These are phyloP conservation scores for Aspergillus avenaceus DNA, from an alignment of 495 filamentous ascomycete genomes.

Conservation along the genomic window DNA sequence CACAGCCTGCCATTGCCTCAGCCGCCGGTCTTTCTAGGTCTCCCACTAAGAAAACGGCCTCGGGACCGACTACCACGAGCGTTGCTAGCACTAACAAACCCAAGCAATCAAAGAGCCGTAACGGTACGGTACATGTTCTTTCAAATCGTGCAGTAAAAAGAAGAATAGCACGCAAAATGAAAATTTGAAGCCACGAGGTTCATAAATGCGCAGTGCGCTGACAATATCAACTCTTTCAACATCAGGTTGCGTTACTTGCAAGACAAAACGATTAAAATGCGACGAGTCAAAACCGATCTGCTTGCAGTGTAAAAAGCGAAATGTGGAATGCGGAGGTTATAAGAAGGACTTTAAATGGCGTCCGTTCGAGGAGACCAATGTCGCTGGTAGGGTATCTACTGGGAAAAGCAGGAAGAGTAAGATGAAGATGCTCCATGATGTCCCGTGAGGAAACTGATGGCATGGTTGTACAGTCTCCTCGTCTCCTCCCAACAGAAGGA, in stretches of 20 bases:
- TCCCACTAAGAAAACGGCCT: constrained; percentile 26
- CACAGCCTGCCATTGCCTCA: constrained; percentile 29
- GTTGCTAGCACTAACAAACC: constrained; percentile 47
- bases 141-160: neutral
- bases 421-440: neutral
- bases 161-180: neutral
- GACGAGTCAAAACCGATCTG: constrained; percentile 76
- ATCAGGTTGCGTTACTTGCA: constrained; percentile 76
- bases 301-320: constrained; percentile 66
- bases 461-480: constrained; percentile 6
- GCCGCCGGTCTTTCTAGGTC: constrained; percentile 27
- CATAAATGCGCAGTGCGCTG: constrained; percentile 26
- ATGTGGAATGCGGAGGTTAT: constrained; percentile 71
- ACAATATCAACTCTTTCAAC: constrained; percentile 22
- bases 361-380: constrained; percentile 65
- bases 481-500: constrained; percentile 7
- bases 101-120: constrained; percentile 80
- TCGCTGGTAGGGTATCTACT: constrained; percentile 44
- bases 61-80: constrained; percentile 20
- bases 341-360: constrained; percentile 85
- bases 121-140: constrained; percentile 54
- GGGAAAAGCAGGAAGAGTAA: constrained; percentile 49
- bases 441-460: neutral
- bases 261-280: constrained; percentile 77
- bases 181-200: constrained; percentile 1